Evolutionary conservation across 176 grass and related monocot species (phyloP), one percentile per base, ranked within the genome.

Genomic region (Microstegium vimineum): DNA sequence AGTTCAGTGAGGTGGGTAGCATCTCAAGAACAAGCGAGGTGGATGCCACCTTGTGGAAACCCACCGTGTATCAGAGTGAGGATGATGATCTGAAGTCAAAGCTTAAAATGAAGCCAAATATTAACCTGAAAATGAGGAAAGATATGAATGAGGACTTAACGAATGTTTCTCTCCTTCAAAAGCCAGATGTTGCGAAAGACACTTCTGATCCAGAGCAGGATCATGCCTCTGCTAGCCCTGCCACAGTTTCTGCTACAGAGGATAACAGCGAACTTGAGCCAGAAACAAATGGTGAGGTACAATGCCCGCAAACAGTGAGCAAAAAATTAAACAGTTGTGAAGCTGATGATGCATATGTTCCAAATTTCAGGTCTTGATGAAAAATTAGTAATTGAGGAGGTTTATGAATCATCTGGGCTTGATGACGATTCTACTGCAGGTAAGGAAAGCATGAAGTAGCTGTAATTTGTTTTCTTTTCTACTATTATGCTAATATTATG

Each of bases 121-220:
- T 83, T 35, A 76, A 88, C 36, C 40, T 91, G 32, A 89, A 98
- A 91, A 91, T 91, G 89, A 94, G 87, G 82, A 95, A 94, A 73
- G 79, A 83, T 49, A 80, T 84, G 66, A 41, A 82, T 66, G 92
- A 95, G 82, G 81, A 79, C 87, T 71, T 82, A 65, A 86, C 80
- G 10, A 95, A 99, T 32, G 62, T 95, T 63, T 82, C 91, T 52
- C 90, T 99, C 86, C 77, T 95, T 85, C 85, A 93, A 87, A 99
- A 87, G 73, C 96, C 96, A 41, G 85, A 87, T 65, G 82, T 86
- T 45, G 23, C 78, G 26, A 68, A 85, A 69, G 76, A 81, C 69
- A 25, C 46, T 75, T 62, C 75, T 34, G 46, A 71, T 66, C 69
- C 74, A 78, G 73, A 67, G 23, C 79, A 90, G 73, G 84, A 88